A percentile compares a stretch with the other conserved stretches of the same genome.
These are phyloP conservation scores for Gamarada debralockiae DNA, from an alignment of 495 filamentous ascomycete species.

Conservation along the genomic window DNA sequence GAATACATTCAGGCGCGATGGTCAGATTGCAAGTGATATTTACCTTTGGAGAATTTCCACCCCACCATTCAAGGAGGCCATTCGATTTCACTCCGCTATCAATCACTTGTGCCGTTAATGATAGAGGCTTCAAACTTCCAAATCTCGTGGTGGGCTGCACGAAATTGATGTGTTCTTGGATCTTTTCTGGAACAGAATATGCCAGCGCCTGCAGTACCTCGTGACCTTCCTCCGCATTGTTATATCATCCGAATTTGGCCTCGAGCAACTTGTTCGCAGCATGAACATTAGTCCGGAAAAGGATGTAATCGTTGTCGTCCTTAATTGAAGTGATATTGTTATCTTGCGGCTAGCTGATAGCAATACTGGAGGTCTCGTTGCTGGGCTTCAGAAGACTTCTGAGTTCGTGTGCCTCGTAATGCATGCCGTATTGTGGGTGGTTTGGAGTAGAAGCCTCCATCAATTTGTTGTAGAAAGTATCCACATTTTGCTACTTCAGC, in stretches of 20 bases:
- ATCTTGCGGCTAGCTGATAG: too few relatives aligned
- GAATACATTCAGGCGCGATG: slow-evolving; percentile 55
- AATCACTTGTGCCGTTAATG: background rate
- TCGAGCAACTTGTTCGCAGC: slow-evolving; percentile 45
- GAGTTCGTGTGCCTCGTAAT: too few relatives aligned
- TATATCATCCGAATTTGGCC: slow-evolving; percentile 41
- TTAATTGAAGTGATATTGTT: too few relatives aligned
- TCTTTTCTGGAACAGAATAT: slow-evolving; percentile 59
- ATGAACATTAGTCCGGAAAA: slow-evolving; percentile 34
- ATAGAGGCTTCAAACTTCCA: slow-evolving; percentile 37
- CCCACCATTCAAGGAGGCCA: slow-evolving; percentile 19
- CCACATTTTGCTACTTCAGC: too few relatives aligned
- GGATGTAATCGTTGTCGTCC: too few relatives aligned
- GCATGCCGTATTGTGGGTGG: too few relatives aligned
- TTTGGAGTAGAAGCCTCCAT: too few relatives aligned
- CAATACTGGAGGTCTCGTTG: too few relatives aligned
- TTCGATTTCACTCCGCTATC: background rate
- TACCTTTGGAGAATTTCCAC: slow-evolving; percentile 11
- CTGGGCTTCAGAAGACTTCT: too few relatives aligned
- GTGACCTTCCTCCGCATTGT: slow-evolving; percentile 29
- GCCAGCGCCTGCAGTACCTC: slow-evolving; percentile 49
- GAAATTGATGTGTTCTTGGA: slow-evolving; percentile 49
- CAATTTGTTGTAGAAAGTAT: too few relatives aligned
- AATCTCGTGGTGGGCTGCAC: slow-evolving; percentile 60
- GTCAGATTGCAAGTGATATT: slow-evolving; percentile 44